These are phyloP conservation scores for Graphilbum ipis-grandicollis DNA, from an alignment of 2,329 filamentous ascomycete genomes.

Conservation along the genomic window DNA sequence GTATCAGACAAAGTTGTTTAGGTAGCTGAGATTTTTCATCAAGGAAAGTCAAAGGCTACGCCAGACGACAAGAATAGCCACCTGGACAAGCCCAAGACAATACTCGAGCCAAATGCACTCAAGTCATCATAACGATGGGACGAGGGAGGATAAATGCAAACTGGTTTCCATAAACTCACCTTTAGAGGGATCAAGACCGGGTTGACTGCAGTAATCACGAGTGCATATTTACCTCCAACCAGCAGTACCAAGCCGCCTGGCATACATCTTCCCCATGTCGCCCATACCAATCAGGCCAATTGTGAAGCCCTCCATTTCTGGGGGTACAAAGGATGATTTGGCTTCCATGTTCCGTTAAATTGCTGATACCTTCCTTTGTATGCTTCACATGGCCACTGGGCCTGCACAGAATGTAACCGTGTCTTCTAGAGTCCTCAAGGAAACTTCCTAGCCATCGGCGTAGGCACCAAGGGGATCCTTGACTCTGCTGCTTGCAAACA, in stretches of 20 bases:
- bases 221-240: conserved; percentile 72
- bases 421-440: too few species aligned
- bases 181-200: not conserved
- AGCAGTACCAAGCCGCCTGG: conserved; percentile 68
- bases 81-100: conserved; percentile 44
- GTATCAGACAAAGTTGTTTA: conserved; percentile 74
- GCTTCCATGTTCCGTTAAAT: not conserved
- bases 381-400: too few species aligned
- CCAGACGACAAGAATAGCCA: conserved; percentile 60
- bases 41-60: conserved; percentile 55
- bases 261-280: conserved; percentile 99
- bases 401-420: too few species aligned
- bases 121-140: conserved; percentile 68
- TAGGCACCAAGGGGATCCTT: too few species aligned
- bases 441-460: too few species aligned
- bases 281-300: conserved; percentile 98
- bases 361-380: too few species aligned
- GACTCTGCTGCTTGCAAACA: too few species aligned
- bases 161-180: not conserved
- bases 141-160: not conserved
- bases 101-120: conserved; percentile 99
- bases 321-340: conserved; percentile 2
- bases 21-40: conserved; percentile 99
- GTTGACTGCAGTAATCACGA: not conserved
- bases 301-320: conserved; percentile 47